Base-by-base conservation (phyloP, 1,284 basidiomycete genomes). In the Ganoderma lucidum region DNA sequence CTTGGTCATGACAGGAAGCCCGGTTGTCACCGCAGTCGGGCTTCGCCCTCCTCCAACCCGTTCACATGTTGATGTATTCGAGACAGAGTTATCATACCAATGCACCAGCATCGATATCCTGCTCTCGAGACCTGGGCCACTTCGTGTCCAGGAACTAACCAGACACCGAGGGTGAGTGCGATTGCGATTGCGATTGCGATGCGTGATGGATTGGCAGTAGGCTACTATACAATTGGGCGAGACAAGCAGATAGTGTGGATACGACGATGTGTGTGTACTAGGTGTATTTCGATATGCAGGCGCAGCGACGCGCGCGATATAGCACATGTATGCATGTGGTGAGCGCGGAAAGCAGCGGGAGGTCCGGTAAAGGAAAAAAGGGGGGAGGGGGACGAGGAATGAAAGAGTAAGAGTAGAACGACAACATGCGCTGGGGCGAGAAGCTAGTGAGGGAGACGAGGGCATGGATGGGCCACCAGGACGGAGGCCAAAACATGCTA, bases 171-270 rank as follows among this genome's bases (percentile, higher is more conserved):
- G 23, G 5, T 32, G 55, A 23, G 14, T 28, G 48, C 3, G 42
- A 44, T 6, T 44, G 42, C 42, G 17, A 44, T 51, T n/a, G 39
- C 19, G 10, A 39, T 2, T 53, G 59, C n/a, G 19, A 32, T 39
- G 37, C 58, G 32, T 59, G 14, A 35, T 35, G 37, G 37, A 39
- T 23, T 28, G 39, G 39, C 39, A 28, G 39, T 28, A 45, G 51
- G 63, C 60, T 69, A 71, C 41, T 69, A 71, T 71, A 71, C 70
- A 69, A 42, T 69, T 71, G 68, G 63, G 45, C 61, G 59, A 42
- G 59, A 48, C 61, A 39, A 42, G 59, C 41, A 62, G 61, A 64
- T 10, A 61, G 59, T 42, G n/a, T 41, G 59, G 37, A 63, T 51
- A 19, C 39, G 39, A 61, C 14, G 23, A 17, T 17, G 56, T 35